Base-by-base conservation (phyloP, 306 rosid species). In the Dryas octopetala region DNA sequence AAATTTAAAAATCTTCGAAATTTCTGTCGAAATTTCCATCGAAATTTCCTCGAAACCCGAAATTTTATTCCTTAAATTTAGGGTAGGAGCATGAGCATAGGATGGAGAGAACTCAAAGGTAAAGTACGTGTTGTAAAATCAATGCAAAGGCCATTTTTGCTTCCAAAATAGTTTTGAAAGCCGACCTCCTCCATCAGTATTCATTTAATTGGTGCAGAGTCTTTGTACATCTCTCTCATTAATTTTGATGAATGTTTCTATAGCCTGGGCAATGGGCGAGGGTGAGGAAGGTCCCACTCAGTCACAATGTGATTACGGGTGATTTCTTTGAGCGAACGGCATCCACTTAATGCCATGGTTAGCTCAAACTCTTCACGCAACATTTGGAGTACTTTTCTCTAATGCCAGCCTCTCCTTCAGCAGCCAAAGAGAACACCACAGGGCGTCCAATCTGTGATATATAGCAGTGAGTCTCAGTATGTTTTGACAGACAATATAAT, bases 271-370 rank as follows among this genome's bases (percentile, higher is more conserved):
- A 60, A 17, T 26, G 52, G 76, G 68, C 76, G 68, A 73, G 68
- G 70, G 38, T 72, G 97, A 60, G 97, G 93, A 5, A 1, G 46
- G 82, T 96, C 99, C 96, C 96, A 96, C 0, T 92, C 92, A 0
- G 98, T n/a, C 70, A 66, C 76, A 60, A 96, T 77, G 85, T 96
- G 99, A 15, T 92, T 74, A 52, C 99, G 99, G 49, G 96, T 89
- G 78, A 96, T 96, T 67, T 96, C 99, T 71, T 79, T 88, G 50
- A 96, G 90, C 0, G 96, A 88, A 80, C 96, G 91, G 75, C 97
- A 90, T 46, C 99, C 99, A 13, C 99, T 96, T 58, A 96, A 79
- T 1, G 99, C 90, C 99, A 96, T 92, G 61, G 98, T 92, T 49
- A 96, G 77, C 89, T 96, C 98, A 57, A 92, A 92, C 86, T 92